Percentiles rank a stretch among this genome's conserved stretches.
Conservation (phyloP, 2,329 filamentous ascomycete genomes). For the Pseudogymnoascus sp. region DNA sequence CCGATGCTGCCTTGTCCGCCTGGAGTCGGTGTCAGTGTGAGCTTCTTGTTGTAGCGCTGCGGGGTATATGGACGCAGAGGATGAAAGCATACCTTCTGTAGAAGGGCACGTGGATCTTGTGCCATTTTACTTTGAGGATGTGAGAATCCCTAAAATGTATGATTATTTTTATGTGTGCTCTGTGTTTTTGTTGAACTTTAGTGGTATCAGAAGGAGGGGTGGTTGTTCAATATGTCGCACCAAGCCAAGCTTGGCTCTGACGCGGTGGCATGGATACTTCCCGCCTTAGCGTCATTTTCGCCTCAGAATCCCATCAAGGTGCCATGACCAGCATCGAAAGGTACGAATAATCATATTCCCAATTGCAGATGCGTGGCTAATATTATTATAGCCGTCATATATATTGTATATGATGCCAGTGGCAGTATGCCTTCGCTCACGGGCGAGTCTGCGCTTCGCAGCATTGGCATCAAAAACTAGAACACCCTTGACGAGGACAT, state of each 20-base stretch:
- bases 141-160: constrained; percentile 13
- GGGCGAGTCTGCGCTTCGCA: neutral
- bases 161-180: constrained; percentile 12
- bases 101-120: constrained; percentile 68
- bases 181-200: neutral
- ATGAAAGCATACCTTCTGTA: constrained; percentile 59
- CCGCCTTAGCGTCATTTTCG: constrained; percentile 3
- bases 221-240: neutral
- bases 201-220: neutral
- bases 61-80: neutral
- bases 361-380: constrained; percentile 4
- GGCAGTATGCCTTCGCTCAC: constrained; percentile 1
- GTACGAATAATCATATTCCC: neutral
- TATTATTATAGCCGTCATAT: neutral
- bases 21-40: constrained; percentile 34
- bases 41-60: constrained; percentile 16
- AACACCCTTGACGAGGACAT: neutral
- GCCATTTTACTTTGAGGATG: constrained; percentile 44
- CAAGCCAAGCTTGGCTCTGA: constrained; percentile 8
- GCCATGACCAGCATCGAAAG: neutral
- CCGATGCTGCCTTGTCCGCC: constrained; percentile 77
- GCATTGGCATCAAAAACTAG: neutral
- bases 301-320: constrained; percentile 2
- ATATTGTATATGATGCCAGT: constrained; percentile 6
- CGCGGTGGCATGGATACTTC: constrained; percentile 9